A percentile compares a stretch with the other conserved stretches of the same genome.
Evolutionary conservation across 345 rosid species (phyloP).

Genomic region (Salix exigua): DNA sequence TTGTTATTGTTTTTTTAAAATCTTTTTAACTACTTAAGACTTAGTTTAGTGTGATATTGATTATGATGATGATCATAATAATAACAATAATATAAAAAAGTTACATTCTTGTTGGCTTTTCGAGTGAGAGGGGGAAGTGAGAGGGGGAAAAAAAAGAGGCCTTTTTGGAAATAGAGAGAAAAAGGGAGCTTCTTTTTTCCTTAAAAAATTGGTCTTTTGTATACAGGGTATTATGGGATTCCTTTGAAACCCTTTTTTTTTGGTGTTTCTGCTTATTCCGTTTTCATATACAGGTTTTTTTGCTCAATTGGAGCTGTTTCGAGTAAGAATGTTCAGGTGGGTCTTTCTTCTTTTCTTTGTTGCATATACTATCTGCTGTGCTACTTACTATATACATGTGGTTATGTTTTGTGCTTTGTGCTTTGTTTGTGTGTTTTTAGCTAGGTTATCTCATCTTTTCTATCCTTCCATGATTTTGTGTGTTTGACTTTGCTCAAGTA

Average conservation of each 20-base stretch:
- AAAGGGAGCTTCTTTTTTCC: background rate
- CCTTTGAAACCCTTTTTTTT: background rate
- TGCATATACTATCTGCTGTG: background rate
- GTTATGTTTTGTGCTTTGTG: background rate
- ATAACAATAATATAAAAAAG: background rate
- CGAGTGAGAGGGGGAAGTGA: background rate
- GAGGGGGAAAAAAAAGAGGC: background rate
- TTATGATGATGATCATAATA: background rate
- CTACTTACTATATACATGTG: background rate
- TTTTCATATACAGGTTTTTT: slow-evolving; percentile 4
- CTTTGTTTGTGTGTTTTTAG: background rate
- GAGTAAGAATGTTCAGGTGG: slow-evolving; percentile 14
- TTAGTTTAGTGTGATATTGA: background rate
- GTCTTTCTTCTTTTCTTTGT: slow-evolving; percentile 11
- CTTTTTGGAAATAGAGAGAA: background rate
- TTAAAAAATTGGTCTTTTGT: background rate
- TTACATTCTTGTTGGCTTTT: slow-evolving; percentile 18
- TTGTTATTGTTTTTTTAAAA: background rate
- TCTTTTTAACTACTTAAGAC: too few species aligned
- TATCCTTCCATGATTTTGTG: background rate
- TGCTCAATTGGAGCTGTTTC: slow-evolving; percentile 2
- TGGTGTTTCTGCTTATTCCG: slow-evolving; percentile 7
- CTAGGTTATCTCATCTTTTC: background rate
- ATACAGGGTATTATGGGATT: background rate
- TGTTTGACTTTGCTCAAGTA: slow-evolving; percentile 12